Evolutionary conservation across 2,329 filamentous ascomycete species (phyloP), one percentile per base, ranked within the genome.

Genomic region (Pseudocercospora pini-densiflorae): DNA sequence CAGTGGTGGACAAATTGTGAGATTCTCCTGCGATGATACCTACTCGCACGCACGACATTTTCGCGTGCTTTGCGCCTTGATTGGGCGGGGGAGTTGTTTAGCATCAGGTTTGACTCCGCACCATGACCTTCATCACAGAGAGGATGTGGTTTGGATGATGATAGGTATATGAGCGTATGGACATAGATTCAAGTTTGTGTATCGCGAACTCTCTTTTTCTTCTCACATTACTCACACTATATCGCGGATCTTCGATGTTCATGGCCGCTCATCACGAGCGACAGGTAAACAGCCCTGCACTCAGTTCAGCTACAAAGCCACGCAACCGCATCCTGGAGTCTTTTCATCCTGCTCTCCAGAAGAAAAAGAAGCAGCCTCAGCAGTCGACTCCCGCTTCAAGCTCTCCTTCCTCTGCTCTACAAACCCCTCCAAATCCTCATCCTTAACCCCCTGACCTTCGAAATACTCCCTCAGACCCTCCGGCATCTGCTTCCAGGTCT

Each of bases 401-500:
- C 23, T 40, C n/a, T 40, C n/a, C 54, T 23, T 10, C 31, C 55
- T 14, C 12, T 16, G 1, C 31, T n/a, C n/a, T n/a, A 58, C 31
- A 43, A 43, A 58, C n/a, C 36, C 10, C 55, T 58, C 31, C 29
- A 58, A 21, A n/a, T 58, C 55, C 33, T 43, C 9, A 40, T 58
- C n/a, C 29, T 2, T 14, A 9, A 58, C n/a, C 5, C 19, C 16
- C n/a, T 23, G 2, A 3, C 19, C 16, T 3, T 12, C 19, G n/a
- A 58, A 58, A 40, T 58, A 43, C 33, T 43, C 31, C 29, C 9
- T 23, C 31, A 58, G 27, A 1, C 31, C 29, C n/a, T 10, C 10
- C 6, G 19, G 9, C n/a, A 58, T 16, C 7, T 5, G 31, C n/a
- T 14, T 21, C 7, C 23, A 23, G 1, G 1, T 1, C 19, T 23